phyloP scores from a whole-genome alignment of 2,329 filamentous ascomycete species.

The Exophiala dermatitidis region DNA sequence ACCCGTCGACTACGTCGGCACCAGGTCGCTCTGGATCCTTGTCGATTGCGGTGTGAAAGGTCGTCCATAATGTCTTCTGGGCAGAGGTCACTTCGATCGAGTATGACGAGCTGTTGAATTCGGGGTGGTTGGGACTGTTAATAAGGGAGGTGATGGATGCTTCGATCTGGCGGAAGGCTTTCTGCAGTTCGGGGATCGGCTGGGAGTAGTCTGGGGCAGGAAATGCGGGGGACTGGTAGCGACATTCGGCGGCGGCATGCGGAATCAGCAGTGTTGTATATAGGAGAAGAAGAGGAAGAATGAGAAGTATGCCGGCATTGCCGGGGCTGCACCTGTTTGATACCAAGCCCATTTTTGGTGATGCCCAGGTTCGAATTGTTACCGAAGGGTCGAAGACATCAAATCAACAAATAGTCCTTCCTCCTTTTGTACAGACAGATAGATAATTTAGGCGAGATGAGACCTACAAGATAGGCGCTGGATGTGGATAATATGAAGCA shows the following conservation, averaged over 20 bases:
- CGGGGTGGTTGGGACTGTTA: not conserved
- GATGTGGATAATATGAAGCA: too few relatives aligned
- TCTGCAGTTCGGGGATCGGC: slow-evolving; percentile 1
- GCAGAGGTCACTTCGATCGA: slow-evolving; percentile 25
- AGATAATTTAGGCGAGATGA: too few relatives aligned
- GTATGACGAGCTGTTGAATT: slow-evolving; percentile 23
- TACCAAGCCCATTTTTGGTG: too few relatives aligned
- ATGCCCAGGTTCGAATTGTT: too few relatives aligned
- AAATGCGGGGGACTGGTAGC: slow-evolving; percentile 18
- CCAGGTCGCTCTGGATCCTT: slow-evolving; percentile 20
- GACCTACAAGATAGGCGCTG: too few relatives aligned
- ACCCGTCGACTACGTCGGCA: slow-evolving; percentile 19
- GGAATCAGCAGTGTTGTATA: too few relatives aligned
- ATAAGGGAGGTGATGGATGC: not conserved
- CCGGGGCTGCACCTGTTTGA: too few relatives aligned
- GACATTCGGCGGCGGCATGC: slow-evolving; percentile 2
- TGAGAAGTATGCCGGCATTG: too few relatives aligned
- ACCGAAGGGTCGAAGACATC: too few relatives aligned
- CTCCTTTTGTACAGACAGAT: too few relatives aligned
- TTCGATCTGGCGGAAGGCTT: slow-evolving; percentile 9
- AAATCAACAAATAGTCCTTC: too few relatives aligned
- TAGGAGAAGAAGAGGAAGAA: too few relatives aligned
- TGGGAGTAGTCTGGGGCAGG: slow-evolving; percentile 12
- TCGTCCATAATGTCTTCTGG: slow-evolving; percentile 14
- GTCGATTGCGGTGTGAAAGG: slow-evolving; percentile 21